Conservation (phyloP, 148 eudicot species). For the Diospyros lotus region DNA sequence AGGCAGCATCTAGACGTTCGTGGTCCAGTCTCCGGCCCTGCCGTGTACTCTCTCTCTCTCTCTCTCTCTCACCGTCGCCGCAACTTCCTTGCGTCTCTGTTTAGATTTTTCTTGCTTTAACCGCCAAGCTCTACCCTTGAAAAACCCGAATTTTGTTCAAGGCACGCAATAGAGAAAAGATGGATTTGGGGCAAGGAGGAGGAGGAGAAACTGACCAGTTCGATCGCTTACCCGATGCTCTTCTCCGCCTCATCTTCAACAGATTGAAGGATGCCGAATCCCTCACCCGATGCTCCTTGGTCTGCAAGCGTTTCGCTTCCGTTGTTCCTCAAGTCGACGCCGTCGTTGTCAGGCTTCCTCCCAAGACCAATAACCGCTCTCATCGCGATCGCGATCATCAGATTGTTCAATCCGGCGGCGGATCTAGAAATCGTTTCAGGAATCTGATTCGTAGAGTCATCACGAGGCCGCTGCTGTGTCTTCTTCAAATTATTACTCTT, state of each 20-base stretch:
- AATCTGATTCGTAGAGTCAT: conserved; percentile 27
- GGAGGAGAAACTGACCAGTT: conserved; percentile 30
- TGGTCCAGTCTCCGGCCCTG: too few relatives aligned
- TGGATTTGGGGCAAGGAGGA: too few relatives aligned
- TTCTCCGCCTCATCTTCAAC: conserved; percentile 40
- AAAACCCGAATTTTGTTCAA: too few relatives aligned
- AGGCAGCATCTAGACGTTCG: too few relatives aligned
- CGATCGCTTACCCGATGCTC: conserved; percentile 53
- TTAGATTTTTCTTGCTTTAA: too few relatives aligned
- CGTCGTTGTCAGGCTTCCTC: conserved; percentile 15
- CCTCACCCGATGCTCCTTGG: conserved; percentile 30
- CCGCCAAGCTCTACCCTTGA: too few relatives aligned
- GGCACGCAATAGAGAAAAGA: too few relatives aligned
- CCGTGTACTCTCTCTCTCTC: too few relatives aligned
- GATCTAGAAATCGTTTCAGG: conserved; percentile 16
- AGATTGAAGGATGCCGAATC: conserved; percentile 44
- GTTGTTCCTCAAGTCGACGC: conserved; percentile 36
- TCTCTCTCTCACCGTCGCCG: too few relatives aligned
- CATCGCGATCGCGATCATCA: neutral
- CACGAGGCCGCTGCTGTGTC: conserved; percentile 23
- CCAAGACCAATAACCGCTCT: neutral
- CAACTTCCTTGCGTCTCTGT: too few relatives aligned
- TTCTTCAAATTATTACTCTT: neutral
- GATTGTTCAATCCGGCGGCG: neutral
- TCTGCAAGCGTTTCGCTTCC: conserved; percentile 46